Evolutionary conservation across 805 yeast species (phyloP).

Genomic region (Candida khao-thaluensis): DNA sequence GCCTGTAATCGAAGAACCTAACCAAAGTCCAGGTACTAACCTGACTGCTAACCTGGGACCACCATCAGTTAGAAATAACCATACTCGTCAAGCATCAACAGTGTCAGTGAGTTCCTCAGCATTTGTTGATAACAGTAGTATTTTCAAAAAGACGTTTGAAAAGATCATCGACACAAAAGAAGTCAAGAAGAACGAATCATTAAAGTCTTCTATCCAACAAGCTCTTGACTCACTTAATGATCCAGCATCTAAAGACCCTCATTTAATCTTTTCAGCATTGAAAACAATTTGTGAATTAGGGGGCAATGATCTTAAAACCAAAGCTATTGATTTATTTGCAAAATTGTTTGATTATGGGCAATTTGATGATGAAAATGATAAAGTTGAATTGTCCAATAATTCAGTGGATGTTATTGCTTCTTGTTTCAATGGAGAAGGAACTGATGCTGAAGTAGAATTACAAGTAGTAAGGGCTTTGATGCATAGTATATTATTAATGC

Average conservation of each 20-base stretch:
- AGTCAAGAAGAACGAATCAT: conserved; percentile 48
- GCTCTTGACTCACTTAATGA: conserved; percentile 44
- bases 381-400: conserved; percentile 66
- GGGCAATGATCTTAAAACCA: conserved; percentile 61
- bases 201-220: conserved; percentile 37
- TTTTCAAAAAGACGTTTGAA: conserved; percentile 57
- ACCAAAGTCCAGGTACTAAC: conserved; percentile 5
- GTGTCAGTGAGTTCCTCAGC: conserved; percentile 19
- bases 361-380: conserved; percentile 58
- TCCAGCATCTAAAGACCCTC: conserved; percentile 42
- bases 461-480: conserved; percentile 91
- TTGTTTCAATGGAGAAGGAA: conserved; percentile 88
- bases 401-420: conserved; percentile 82
- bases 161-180: conserved; percentile 59
- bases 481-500: conserved; percentile 79
- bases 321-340: conserved; percentile 81
- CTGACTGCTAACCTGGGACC: conserved; percentile 5
- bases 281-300: conserved; percentile 70
- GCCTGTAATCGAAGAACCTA: conserved; percentile 13
- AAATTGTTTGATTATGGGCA: conserved; percentile 85
- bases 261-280: conserved; percentile 73
- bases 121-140: conserved; percentile 23
- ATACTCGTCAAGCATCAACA: conserved; percentile 18
- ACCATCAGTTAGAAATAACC: conserved; percentile 10
- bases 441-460: conserved; percentile 83